A percentile compares a stretch with the other conserved stretches of the same genome.
These are phyloP conservation scores for Trematosphaeria pertusa DNA, from an alignment of 2,329 filamentous ascomycete species.

Conservation along the genomic window DNA sequence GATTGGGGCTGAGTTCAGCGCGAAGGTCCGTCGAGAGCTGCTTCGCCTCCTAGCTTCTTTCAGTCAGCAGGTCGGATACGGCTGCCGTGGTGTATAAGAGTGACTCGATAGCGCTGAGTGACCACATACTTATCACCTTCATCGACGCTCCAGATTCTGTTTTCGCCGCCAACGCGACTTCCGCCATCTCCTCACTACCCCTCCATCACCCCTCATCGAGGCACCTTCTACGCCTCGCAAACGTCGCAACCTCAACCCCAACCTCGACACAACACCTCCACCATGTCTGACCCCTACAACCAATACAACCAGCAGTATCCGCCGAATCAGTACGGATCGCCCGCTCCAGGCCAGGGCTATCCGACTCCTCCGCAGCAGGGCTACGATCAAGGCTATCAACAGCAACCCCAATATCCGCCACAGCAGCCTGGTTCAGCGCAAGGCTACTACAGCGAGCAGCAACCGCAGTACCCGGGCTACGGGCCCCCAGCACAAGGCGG, in stretches of 20 bases:
- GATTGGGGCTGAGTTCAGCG: constrained; percentile 40
- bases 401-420: constrained; percentile 34
- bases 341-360: constrained; percentile 41
- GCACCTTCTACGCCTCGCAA: neutral
- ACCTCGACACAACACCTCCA: constrained; percentile 15
- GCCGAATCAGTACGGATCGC: constrained; percentile 38
- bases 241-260: constrained; percentile 11
- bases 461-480: constrained; percentile 47
- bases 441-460: constrained; percentile 44
- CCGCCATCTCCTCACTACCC: constrained; percentile 11
- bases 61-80: constrained; percentile 32
- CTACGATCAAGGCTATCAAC: constrained; percentile 42
- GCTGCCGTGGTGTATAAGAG: constrained; percentile 26
- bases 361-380: constrained; percentile 36
- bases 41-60: constrained; percentile 37
- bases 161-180: constrained; percentile 3
- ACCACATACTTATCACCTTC: constrained; percentile 14
- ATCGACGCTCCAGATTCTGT: constrained; percentile 20
- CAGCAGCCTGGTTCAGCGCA: constrained; percentile 42
- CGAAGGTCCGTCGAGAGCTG: constrained; percentile 28
- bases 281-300: constrained; percentile 62
- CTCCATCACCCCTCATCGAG: constrained; percentile 16
- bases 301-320: constrained; percentile 46
- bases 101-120: constrained; percentile 4
- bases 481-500: constrained; percentile 57